Evolutionary conservation across 2,329 filamentous ascomycete genomes (phyloP).

Genomic region (Dactylonectria macrodidyma): DNA sequence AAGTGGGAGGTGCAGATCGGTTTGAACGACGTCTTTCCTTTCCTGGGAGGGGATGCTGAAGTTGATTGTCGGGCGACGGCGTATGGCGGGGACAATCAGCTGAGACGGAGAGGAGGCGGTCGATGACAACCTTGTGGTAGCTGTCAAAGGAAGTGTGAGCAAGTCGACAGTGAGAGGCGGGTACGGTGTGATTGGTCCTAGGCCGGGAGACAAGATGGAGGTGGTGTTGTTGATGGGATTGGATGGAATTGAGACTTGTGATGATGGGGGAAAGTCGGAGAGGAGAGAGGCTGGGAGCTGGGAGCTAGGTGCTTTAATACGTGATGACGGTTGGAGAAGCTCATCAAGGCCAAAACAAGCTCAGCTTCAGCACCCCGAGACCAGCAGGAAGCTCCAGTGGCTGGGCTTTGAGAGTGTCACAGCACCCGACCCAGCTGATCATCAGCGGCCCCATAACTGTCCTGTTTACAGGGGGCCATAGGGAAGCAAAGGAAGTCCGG

Average conservation of each 20-base stretch:
- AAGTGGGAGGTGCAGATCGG: conserved; percentile 56
- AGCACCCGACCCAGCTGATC: not conserved
- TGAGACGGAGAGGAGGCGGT: conserved; percentile 43
- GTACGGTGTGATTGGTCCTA: conserved; percentile 21
- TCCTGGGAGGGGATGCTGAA: conserved; percentile 35
- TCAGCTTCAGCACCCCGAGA: conserved; percentile 8
- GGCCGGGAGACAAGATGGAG: not conserved
- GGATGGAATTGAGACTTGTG: not conserved
- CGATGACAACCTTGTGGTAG: conserved; percentile 40
- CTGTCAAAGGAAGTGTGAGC: conserved; percentile 45
- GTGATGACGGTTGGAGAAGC: conserved; percentile 6
- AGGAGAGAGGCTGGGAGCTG: not conserved
- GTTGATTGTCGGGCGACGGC: conserved; percentile 39
- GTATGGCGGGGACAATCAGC: conserved; percentile 46
- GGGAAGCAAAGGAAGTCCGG: not conserved
- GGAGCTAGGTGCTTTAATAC: conserved; percentile 1
- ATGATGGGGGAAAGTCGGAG: not conserved
- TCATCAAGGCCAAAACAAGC: conserved; percentile 7
- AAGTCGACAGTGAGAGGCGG: conserved; percentile 1
- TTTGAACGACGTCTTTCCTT: conserved; percentile 53
- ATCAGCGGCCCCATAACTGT: not conserved
- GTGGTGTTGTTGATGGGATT: conserved; percentile 6
- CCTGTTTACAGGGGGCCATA: not conserved
- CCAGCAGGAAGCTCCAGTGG: not conserved
- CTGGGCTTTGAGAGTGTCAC: not conserved